Percentiles rank a stretch among this genome's conserved stretches.
Conservation (phyloP, 2,329 filamentous ascomycete species). For the Colletotrichum tofieldiae region DNA sequence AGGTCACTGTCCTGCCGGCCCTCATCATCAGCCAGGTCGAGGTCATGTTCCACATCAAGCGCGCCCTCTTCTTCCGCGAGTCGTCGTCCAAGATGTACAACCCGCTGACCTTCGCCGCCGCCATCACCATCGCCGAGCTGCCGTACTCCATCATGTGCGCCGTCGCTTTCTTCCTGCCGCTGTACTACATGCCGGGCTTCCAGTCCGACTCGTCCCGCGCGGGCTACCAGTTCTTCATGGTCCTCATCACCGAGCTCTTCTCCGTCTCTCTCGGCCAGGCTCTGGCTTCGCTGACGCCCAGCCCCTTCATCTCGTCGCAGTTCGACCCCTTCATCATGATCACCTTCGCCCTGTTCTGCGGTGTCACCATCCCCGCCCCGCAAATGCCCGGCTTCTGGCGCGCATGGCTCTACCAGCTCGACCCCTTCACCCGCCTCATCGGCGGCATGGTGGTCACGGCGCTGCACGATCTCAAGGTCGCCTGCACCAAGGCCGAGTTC, state of each 20-base stretch:
- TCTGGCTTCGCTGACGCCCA: conserved; percentile 83
- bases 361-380: conserved; percentile 84
- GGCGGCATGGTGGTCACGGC: conserved; percentile 85
- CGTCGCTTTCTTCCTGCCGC: conserved; percentile 83
- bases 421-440: conserved; percentile 87
- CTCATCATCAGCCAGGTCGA: conserved; percentile 89
- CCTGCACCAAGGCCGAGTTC: conserved; percentile 73
- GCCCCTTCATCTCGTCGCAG: conserved; percentile 83
- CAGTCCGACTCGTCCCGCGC: conserved; percentile 74
- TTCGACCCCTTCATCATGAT: conserved; percentile 89
- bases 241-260: conserved; percentile 88
- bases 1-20: conserved; percentile 86
- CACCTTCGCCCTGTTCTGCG: conserved; percentile 88
- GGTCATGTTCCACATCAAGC: conserved; percentile 85
- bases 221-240: conserved; percentile 89
- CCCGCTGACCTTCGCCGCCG: conserved; percentile 82
- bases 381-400: conserved; percentile 87
- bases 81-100: conserved; percentile 89
- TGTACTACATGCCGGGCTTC: conserved; percentile 90
- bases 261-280: conserved; percentile 85
- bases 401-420: conserved; percentile 85
- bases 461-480: conserved; percentile 76
- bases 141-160: conserved; percentile 88
- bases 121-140: conserved; percentile 87
- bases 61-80: conserved; percentile 89